Evolutionary conservation across 108 stramenopile species (phyloP).

Genomic region (Skeletonema menzelii): DNA sequence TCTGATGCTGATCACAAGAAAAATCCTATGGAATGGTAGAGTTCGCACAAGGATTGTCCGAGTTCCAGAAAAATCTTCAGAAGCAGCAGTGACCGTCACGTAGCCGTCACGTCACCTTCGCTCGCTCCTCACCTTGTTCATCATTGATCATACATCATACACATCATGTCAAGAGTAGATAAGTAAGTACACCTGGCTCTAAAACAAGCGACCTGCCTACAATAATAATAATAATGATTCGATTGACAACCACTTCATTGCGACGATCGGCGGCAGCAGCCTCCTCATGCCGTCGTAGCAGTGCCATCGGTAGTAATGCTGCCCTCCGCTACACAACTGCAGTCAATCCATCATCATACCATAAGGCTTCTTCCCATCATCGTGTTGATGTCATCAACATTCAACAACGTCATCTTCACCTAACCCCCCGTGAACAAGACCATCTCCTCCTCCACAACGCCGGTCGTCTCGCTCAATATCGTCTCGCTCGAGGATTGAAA

Average conservation of each 20-base stretch:
- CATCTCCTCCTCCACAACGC: constrained; percentile 85
- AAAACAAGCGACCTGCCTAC: no score
- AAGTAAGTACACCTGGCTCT: no score
- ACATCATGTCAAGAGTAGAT: no score
- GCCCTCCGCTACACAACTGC: neutral
- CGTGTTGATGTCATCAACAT: neutral
- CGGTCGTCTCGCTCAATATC: constrained; percentile 92
- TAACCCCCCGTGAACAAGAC: constrained; percentile 87
- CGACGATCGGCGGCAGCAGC: neutral
- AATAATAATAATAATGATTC: neutral
- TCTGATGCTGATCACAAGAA: no score
- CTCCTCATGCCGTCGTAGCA: neutral
- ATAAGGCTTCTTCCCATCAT: no score
- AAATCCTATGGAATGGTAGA: no score
- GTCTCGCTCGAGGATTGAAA: constrained; percentile 87
- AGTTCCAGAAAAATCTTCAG: no score
- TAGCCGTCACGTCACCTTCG: no score
- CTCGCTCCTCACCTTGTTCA: no score
- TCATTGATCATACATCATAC: no score
- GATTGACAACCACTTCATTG: neutral
- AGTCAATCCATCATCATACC: neutral
- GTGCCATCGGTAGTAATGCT: neutral
- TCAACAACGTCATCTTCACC: constrained; percentile 39
- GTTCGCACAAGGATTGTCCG: no score
- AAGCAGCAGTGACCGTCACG: no score